Percentiles rank a stretch among this genome's conserved stretches.
phyloP scores from a whole-genome alignment of 2,329 filamentous ascomycete genomes.

The Paecilomyces dactylethromorphus region DNA sequence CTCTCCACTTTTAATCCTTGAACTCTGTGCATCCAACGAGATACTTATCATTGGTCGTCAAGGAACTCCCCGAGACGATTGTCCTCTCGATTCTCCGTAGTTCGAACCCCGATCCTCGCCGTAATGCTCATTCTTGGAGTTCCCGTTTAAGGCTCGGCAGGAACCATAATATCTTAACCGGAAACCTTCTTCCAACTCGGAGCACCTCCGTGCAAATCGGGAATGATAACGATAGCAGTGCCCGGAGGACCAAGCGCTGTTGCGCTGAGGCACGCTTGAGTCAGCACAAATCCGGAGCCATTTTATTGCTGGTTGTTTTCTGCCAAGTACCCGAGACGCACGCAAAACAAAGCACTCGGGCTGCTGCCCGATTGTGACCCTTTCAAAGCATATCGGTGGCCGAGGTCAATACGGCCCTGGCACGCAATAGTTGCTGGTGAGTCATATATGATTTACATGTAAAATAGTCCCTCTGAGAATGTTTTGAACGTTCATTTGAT shows the following conservation, averaged over 20 bases:
- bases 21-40: too few species aligned
- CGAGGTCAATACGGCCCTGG: neutral
- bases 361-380: neutral
- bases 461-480: neutral
- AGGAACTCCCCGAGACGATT: too few species aligned
- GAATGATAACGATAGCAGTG: neutral
- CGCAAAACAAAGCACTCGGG: neutral
- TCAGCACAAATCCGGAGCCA: neutral
- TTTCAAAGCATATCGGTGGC: neutral
- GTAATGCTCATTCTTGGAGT: neutral
- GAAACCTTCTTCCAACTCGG: neutral
- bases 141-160: neutral
- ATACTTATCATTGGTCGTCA: too few species aligned
- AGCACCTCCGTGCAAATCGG: neutral
- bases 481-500: constrained; percentile 7
- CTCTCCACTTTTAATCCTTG: too few species aligned
- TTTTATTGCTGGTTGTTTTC: neutral
- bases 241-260: neutral
- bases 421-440: neutral
- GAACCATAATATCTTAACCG: neutral
- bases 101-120: too few species aligned
- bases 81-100: neutral
- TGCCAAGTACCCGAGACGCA: neutral
- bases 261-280: neutral
- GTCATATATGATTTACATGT: neutral